Evolutionary conservation across 768 basidiomycete genomes (phyloP).

Genomic region (Pleurotus platypus): DNA sequence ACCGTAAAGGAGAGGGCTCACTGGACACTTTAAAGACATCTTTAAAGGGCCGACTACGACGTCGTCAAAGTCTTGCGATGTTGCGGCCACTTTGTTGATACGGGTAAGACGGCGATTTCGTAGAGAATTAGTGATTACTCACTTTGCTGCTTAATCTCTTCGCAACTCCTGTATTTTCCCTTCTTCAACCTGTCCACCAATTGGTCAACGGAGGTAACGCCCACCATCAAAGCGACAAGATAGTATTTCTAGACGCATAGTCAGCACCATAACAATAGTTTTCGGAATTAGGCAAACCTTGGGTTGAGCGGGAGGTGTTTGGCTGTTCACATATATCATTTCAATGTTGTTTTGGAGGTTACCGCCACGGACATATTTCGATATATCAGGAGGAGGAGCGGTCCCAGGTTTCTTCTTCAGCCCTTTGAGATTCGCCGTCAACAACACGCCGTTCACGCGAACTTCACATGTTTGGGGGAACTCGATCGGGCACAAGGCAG

Average conservation of each 20-base stretch:
- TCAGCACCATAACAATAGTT: neutral
- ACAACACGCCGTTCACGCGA: slow-evolving; percentile 68
- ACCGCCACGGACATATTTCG: slow-evolving; percentile 34
- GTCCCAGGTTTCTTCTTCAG: slow-evolving; percentile 95
- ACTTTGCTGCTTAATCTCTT: slow-evolving; percentile 71
- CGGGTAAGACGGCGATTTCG: slow-evolving; percentile 7
- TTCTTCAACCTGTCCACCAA: slow-evolving; percentile 69
- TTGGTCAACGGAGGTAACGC: slow-evolving; percentile 65
- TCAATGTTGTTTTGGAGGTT: slow-evolving; percentile 61
- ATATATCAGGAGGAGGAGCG: slow-evolving; percentile 80
- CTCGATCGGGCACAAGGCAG: slow-evolving; percentile 72
- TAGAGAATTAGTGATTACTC: neutral
- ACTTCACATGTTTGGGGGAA: slow-evolving; percentile 92
- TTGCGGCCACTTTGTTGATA: slow-evolving; percentile 48
- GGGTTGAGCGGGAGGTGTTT: slow-evolving; percentile 58
- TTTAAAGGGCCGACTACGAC: slow-evolving; percentile 87
- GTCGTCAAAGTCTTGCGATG: slow-evolving; percentile 76
- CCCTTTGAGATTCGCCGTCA: slow-evolving; percentile 80
- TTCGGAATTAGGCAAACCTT: slow-evolving; percentile 47
- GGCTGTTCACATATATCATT: slow-evolving; percentile 89
- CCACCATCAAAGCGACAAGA: slow-evolving; percentile 80
- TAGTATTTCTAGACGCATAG: slow-evolving; percentile 68
- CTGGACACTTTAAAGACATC: slow-evolving; percentile 92
- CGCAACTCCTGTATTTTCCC: slow-evolving; percentile 59
- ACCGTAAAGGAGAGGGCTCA: slow-evolving; percentile 34